phyloP scores from a whole-genome alignment of 208 protist species.

The Vickermania spadyakhi region DNA sequence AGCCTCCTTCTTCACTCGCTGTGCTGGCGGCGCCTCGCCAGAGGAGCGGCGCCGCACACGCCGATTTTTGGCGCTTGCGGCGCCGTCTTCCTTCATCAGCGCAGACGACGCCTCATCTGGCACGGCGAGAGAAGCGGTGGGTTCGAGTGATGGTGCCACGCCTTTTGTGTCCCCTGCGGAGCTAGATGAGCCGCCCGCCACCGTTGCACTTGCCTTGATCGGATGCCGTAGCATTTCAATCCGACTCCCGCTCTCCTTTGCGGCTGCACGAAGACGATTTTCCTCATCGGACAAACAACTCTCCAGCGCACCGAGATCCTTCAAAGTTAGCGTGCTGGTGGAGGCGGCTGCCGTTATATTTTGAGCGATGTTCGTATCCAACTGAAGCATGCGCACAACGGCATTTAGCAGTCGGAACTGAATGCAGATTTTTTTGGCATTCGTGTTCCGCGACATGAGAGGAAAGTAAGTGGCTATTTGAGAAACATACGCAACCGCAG shows the following conservation, averaged over 20 bases:
- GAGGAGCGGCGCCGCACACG: not conserved
- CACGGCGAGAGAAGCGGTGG: not conserved
- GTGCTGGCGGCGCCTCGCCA: not conserved
- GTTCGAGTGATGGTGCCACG: too few relatives aligned
- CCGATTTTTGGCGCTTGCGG: too few relatives aligned
- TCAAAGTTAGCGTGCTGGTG: slow-evolving; percentile 11
- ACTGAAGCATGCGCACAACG: slow-evolving; percentile 23
- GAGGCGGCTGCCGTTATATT: slow-evolving; percentile 4
- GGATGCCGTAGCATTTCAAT: slow-evolving; percentile 46
- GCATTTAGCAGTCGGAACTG: slow-evolving; percentile 41
- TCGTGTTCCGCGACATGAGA: slow-evolving; percentile 30
- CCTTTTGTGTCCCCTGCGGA: too few relatives aligned
- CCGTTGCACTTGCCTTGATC: slow-evolving; percentile 4
- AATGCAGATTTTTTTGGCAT: slow-evolving; percentile 21
- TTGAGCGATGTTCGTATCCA: slow-evolving; percentile 4
- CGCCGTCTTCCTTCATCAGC: not conserved
- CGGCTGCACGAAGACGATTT: slow-evolving; percentile 29
- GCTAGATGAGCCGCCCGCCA: too few relatives aligned
- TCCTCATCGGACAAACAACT: slow-evolving; percentile 23
- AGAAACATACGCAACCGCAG: slow-evolving; percentile 39
- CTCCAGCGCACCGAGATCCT: slow-evolving; percentile 31
- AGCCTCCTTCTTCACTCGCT: not conserved
- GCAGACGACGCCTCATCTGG: not conserved
- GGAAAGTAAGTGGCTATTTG: slow-evolving; percentile 49
- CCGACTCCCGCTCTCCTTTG: slow-evolving; percentile 37